Conservation (phyloP, 257 asterid genomes). For the Ajuga chamaepitys region DNA sequence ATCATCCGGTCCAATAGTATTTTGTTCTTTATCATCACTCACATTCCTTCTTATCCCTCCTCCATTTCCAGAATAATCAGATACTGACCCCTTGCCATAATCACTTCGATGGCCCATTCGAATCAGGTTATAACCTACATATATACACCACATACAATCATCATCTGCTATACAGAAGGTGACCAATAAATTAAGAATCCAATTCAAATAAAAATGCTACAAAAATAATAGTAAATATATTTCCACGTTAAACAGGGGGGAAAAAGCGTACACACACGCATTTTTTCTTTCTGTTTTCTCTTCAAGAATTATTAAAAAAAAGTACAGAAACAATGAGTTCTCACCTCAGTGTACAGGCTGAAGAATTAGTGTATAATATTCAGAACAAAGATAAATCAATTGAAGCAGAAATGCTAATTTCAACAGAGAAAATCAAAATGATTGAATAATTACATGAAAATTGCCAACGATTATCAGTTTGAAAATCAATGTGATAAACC, state of each 20-base stretch:
- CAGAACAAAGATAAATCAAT: constrained; percentile 15
- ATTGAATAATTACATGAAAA: neutral
- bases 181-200: constrained; percentile 2
- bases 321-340: neutral
- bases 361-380: neutral
- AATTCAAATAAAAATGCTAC: neutral
- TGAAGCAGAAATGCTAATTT: constrained; percentile 1
- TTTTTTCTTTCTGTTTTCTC: too few species aligned
- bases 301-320: too few species aligned
- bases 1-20: constrained; percentile 57
- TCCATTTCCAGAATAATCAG: constrained; percentile 48
- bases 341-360: constrained; percentile 6
- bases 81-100: constrained; percentile 41
- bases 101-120: constrained; percentile 67
- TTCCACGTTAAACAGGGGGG: neutral
- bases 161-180: neutral
- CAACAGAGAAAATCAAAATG: neutral
- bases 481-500: constrained; percentile 12
- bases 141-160: constrained; percentile 7
- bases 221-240: neutral
- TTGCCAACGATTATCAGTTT: constrained; percentile 9
- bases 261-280: too few species aligned
- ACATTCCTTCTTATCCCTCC: constrained; percentile 49
- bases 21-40: constrained; percentile 57
- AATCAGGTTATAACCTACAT: neutral